Evolutionary conservation across 202 grass and related monocot genomes (phyloP).

Genomic region (Thinopyrum obtusiflorum): DNA sequence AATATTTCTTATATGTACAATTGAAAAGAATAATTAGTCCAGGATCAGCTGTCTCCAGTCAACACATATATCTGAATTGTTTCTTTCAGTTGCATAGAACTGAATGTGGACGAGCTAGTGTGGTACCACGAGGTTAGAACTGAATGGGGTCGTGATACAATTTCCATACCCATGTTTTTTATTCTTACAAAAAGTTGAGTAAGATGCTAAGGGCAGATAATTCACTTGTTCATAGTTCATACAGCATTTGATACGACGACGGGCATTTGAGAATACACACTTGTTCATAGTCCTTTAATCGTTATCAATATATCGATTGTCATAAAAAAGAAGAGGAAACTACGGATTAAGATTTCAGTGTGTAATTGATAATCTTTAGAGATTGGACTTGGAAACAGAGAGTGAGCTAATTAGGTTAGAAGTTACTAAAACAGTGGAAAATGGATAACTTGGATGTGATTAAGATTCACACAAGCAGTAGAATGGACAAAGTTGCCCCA

Average conservation of each 20-base stretch:
- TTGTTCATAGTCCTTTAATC: background rate
- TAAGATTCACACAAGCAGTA: background rate
- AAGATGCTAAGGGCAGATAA: background rate
- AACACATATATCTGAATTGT: background rate
- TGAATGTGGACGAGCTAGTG: background rate
- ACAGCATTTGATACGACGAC: background rate
- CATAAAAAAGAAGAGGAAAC: background rate
- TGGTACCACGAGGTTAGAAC: background rate
- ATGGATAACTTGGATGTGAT: background rate
- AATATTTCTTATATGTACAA: background rate
- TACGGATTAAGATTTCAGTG: background rate
- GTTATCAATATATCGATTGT: background rate
- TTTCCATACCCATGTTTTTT: background rate
- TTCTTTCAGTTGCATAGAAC: background rate
- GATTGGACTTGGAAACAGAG: background rate
- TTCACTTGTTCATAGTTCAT: background rate
- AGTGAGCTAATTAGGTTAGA: background rate
- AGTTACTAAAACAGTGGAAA: background rate
- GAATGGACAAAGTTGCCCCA: background rate
- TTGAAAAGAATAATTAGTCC: background rate
- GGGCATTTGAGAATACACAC: background rate
- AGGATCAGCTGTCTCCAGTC: background rate
- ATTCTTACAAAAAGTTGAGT: background rate
- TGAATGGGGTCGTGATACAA: background rate
- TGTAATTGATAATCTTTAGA: background rate